Evolutionary conservation across 108 stramenopile species (phyloP).

Genomic region (Conticribra guillardii): DNA sequence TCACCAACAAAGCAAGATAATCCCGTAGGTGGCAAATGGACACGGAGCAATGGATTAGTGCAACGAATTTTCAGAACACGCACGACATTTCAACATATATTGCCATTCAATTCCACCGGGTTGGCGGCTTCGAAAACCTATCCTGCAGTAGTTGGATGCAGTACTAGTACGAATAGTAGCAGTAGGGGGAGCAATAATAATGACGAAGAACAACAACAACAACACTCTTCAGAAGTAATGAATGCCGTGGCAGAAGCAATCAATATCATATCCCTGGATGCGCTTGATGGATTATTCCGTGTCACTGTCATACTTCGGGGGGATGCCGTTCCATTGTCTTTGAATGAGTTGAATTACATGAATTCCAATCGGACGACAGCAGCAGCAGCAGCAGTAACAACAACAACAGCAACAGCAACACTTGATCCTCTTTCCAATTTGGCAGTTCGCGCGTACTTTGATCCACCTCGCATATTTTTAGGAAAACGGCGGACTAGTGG

Average conservation of each 20-base stretch:
- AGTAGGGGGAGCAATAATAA: too few species aligned
- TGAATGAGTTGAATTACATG: conserved; percentile 26
- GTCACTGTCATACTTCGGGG: conserved; percentile 67
- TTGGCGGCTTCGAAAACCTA: conserved; percentile 7
- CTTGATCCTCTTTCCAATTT: conserved; percentile 48
- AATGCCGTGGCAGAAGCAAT: conserved; percentile 66
- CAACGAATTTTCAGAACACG: conserved; percentile 57
- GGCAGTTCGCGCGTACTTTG: conserved; percentile 70
- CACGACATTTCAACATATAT: conserved; percentile 66
- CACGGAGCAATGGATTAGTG: conserved; percentile 50
- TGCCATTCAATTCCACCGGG: conserved; percentile 53
- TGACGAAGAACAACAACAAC: too few species aligned
- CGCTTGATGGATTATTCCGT: conserved; percentile 55
- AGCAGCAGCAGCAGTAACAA: background rate
- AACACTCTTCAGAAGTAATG: background rate
- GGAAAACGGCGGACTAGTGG: conserved; percentile 20
- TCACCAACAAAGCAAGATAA: conserved; percentile 58
- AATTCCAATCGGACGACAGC: conserved; percentile 26
- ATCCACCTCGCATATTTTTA: conserved; percentile 69
- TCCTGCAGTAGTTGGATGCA: too few species aligned
- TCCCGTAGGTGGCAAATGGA: conserved; percentile 86
- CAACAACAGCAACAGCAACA: background rate
- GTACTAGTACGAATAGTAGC: too few species aligned
- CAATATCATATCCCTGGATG: conserved; percentile 69
- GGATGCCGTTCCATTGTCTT: conserved; percentile 64